phyloP scores from a whole-genome alignment of 1,284 basidiomycete species.

The Cutaneotrichosporon daszewskae region DNA sequence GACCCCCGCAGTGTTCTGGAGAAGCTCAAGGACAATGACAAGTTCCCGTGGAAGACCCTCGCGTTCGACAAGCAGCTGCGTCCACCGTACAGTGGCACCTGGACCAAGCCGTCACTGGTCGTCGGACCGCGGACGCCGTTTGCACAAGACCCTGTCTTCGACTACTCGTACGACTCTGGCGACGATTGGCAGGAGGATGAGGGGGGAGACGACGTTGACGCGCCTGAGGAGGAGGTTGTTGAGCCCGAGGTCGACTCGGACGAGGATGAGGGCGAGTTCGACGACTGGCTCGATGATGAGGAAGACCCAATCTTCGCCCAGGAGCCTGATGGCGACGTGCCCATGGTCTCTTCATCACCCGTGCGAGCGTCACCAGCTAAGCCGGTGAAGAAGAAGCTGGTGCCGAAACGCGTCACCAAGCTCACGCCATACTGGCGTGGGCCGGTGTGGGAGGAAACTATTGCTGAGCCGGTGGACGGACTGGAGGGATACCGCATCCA shows the following conservation, averaged over 20 bases:
- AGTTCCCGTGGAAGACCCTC: constrained; percentile 44
- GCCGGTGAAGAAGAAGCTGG: constrained; percentile 15
- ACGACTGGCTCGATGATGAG: constrained; percentile 41
- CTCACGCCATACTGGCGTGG: constrained; percentile 41
- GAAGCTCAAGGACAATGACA: constrained; percentile 28
- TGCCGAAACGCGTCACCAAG: constrained; percentile 39
- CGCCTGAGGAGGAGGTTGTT: constrained; percentile 22
- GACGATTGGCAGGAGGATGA: constrained; percentile 48
- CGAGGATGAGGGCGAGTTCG: constrained; percentile 39
- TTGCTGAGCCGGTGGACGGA: constrained; percentile 34
- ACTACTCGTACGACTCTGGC: constrained; percentile 46
- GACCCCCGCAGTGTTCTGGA: constrained; percentile 41
- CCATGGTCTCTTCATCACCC: constrained; percentile 32
- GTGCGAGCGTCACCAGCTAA: constrained; percentile 6
- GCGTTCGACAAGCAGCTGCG: constrained; percentile 44
- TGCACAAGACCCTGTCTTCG: constrained; percentile 43
- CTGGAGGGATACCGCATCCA: constrained; percentile 41
- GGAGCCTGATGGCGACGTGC: constrained; percentile 37
- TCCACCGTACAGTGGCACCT: constrained; percentile 45
- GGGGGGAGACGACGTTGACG: constrained; percentile 40
- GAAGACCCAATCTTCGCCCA: constrained; percentile 21
- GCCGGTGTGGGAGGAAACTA: constrained; percentile 39
- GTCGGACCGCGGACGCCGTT: constrained; percentile 47
- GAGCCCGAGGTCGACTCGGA: constrained; percentile 34
- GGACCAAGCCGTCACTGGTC: constrained; percentile 40